These are phyloP conservation scores for Elymus sibiricus DNA, from an alignment of 176 grass and related monocot genomes.

Conservation along the genomic window DNA sequence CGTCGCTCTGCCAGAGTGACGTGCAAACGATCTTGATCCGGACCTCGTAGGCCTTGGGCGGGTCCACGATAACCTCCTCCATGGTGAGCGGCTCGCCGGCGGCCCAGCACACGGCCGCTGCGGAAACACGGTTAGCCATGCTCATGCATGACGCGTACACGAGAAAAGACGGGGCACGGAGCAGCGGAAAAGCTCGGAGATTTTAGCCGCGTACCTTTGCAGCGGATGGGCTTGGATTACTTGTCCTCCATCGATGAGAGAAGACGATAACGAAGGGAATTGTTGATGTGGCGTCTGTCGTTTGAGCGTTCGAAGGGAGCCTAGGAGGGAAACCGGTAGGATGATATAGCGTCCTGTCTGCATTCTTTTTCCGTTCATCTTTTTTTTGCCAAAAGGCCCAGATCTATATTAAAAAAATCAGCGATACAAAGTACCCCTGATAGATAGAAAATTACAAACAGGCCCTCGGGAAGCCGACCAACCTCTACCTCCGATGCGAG, in stretches of 20 bases:
- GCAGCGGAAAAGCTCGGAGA: neutral
- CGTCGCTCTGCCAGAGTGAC: conserved; percentile 81
- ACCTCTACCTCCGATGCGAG: too few species aligned
- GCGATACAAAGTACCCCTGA: too few species aligned
- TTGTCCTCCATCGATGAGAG: conserved; percentile 28
- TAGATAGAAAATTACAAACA: too few species aligned
- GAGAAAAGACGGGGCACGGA: neutral
- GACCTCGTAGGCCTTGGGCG: conserved; percentile 63
- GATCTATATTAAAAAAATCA: too few species aligned
- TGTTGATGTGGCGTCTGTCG: neutral
- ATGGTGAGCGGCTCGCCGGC: conserved; percentile 57
- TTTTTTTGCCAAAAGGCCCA: too few species aligned
- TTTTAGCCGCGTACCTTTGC: conserved; percentile 39
- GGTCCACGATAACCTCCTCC: conserved; percentile 79
- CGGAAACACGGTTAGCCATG: neutral
- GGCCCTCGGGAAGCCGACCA: too few species aligned
- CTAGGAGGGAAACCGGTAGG: neutral
- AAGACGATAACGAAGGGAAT: neutral
- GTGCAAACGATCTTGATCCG: conserved; percentile 79
- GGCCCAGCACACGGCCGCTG: conserved; percentile 79
- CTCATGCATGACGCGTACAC: neutral
- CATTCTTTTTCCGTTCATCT: neutral
- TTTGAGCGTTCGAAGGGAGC: neutral
- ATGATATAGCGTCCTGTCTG: neutral
- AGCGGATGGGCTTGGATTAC: conserved; percentile 49